phyloP scores from a whole-genome alignment of 179 eudicot species.

The Beta corolliflora region DNA sequence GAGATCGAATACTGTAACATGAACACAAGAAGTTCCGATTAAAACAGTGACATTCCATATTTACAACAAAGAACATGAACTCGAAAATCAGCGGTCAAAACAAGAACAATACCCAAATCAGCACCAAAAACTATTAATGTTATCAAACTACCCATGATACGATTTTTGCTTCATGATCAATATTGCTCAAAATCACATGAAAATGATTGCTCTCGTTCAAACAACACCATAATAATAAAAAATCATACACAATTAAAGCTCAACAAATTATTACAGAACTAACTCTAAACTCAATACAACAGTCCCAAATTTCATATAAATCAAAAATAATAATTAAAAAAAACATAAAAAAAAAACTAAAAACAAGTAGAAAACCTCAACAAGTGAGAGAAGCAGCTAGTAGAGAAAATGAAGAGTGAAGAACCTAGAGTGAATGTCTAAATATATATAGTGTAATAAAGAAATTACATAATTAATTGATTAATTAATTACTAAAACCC shows the following conservation, averaged over 20 bases:
- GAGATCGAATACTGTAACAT: too few species aligned
- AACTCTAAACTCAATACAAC: slow-evolving; percentile 9
- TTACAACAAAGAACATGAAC: not conserved
- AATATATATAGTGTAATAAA: not conserved
- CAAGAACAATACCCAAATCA: not conserved
- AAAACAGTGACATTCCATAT: not conserved
- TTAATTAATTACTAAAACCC: slow-evolving; percentile 26
- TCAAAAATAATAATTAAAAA: not conserved
- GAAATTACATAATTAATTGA: not conserved
- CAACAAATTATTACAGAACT: not conserved
- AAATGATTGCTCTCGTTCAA: slow-evolving; percentile 10
- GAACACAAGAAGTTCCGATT: not conserved
- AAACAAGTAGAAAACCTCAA: not conserved
- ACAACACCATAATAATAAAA: slow-evolving; percentile 1
- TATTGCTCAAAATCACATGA: not conserved
- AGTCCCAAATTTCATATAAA: not conserved
- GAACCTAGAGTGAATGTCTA: not conserved
- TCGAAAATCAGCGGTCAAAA: not conserved
- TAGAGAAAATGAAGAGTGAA: not conserved
- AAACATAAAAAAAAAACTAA: not conserved
- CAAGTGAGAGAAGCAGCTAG: not conserved
- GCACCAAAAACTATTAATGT: not conserved
- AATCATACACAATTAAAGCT: not conserved
- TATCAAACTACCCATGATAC: not conserved
- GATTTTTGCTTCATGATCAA: slow-evolving; percentile 7